Evolutionary conservation across 176 grass and related monocot species (phyloP), one percentile per base, ranked within the genome.

Genomic region (Dendrocalamus sinicus): DNA sequence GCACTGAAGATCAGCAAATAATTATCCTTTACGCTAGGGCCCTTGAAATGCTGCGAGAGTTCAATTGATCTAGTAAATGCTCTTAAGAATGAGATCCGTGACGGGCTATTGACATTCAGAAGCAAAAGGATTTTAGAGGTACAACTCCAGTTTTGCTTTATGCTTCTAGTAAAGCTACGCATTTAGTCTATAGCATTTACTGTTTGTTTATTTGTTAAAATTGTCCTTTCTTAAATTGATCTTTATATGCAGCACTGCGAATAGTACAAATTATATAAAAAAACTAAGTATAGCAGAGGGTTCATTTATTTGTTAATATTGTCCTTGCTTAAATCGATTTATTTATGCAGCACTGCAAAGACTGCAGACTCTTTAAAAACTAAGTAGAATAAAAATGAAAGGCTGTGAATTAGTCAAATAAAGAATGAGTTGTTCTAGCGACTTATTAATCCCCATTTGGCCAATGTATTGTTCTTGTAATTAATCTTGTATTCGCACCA

Each of bases 11-110:
- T 83, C 55, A 59, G 66, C 58, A 78, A 77, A 32, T 80, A 76
- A 86, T 75, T 58, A n/a, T 32, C 46, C 35, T 87, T 66, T 69
- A 67, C 47, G 76, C 69, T 81, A 95, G 93, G 93, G 26, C 69
- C 86, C 62, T 83, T 88, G 37, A 95, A 93, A 89, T 95, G 64
- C 70, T 91, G 93, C 83, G 93, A 95, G 76, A 87, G 89, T 81
- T 92, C 93, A 75, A 89, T 92, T 70, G 88, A 92, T 84, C 76
- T 95, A 40, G 86, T 95, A 71, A 92, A 86, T 75, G 80, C 79
- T 74, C 85, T 95, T 55, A 95, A 95, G 80, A 88, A 92, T 85
- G 93, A 95, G 80, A 95, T 95, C 23, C 93, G 93, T 84, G 93
- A 95, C 59, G 93, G 93, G 2, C 85, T 85, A 39, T 86, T 95